Percentiles rank a stretch among this genome's conserved stretches.
Evolutionary conservation across 305 asterid species (phyloP).

Genomic region (Petunia hybrid): DNA sequence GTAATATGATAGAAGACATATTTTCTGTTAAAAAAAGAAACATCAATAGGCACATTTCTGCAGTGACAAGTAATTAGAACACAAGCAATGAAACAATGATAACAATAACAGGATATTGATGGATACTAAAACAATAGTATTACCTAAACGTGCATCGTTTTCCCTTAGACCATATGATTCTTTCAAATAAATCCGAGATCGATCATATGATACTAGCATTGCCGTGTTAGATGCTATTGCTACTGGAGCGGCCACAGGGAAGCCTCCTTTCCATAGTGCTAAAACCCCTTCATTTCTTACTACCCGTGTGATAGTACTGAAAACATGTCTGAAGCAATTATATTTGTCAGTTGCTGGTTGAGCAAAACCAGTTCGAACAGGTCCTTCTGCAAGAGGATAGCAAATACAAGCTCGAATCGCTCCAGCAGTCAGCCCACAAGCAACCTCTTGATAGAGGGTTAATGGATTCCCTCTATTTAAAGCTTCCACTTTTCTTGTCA

Average conservation of each 20-base stretch:
- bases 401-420: neutral
- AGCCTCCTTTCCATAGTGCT: conserved; percentile 19
- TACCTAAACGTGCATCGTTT: conserved; percentile 4
- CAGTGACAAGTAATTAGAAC: neutral
- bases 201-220: conserved; percentile 22
- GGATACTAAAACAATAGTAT: neutral
- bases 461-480: neutral
- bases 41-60: neutral
- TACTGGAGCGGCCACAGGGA: neutral
- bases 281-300: conserved; percentile 19
- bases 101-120: neutral
- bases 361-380: neutral
- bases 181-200: conserved; percentile 4
- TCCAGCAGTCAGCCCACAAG: conserved; percentile 25
- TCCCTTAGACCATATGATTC: neutral
- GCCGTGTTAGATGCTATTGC: neutral
- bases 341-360: neutral
- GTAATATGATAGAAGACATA: too few relatives aligned
- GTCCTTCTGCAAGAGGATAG: neutral
- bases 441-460: conserved; percentile 24
- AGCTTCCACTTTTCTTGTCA: conserved; percentile 16
- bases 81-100: neutral
- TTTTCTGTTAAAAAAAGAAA: neutral
- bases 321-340: neutral
- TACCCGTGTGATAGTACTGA: neutral